These are phyloP conservation scores for Podospora fimiseda DNA, from an alignment of 495 filamentous ascomycete species.

Conservation along the genomic window DNA sequence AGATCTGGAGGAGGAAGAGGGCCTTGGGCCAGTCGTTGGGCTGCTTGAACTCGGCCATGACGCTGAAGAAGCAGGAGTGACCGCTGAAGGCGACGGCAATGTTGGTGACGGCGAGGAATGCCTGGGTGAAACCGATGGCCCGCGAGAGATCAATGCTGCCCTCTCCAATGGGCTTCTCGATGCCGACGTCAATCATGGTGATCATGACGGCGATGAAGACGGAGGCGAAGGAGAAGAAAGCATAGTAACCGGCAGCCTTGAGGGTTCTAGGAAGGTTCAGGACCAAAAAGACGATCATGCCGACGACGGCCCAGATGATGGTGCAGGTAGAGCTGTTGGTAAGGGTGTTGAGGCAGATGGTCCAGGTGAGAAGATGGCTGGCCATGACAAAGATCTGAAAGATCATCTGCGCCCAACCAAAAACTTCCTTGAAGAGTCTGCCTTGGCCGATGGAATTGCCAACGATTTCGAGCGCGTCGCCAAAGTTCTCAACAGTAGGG, in stretches of 20 bases:
- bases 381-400: conserved; percentile 19
- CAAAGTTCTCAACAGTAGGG: conserved; percentile 14
- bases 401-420: conserved; percentile 18
- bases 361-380: conserved; percentile 18
- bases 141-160: conserved; percentile 9
- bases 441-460: conserved; percentile 16
- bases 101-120: conserved; percentile 17
- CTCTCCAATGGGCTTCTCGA: conserved; percentile 15
- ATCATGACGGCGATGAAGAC: conserved; percentile 18
- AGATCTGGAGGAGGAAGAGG: conserved; percentile 12
- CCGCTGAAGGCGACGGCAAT: conserved; percentile 19
- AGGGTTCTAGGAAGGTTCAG: conserved; percentile 15
- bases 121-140: conserved; percentile 10
- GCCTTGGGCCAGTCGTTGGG: conserved; percentile 21
- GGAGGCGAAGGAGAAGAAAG: conserved; percentile 17
- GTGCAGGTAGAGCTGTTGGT: conserved; percentile 13
- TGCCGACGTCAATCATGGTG: conserved; percentile 20
- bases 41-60: conserved; percentile 18
- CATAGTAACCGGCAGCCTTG: conserved; percentile 14
- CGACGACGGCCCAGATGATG: conserved; percentile 19
- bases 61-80: conserved; percentile 21
- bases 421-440: conserved; percentile 13
- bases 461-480: conserved; percentile 16
- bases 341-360: conserved; percentile 19
- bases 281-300: conserved; percentile 13